Percentiles rank a stretch among this genome's conserved stretches.
phyloP scores from a whole-genome alignment of 1,139 yeast species.

The Debaryomycetaceae sp. region DNA sequence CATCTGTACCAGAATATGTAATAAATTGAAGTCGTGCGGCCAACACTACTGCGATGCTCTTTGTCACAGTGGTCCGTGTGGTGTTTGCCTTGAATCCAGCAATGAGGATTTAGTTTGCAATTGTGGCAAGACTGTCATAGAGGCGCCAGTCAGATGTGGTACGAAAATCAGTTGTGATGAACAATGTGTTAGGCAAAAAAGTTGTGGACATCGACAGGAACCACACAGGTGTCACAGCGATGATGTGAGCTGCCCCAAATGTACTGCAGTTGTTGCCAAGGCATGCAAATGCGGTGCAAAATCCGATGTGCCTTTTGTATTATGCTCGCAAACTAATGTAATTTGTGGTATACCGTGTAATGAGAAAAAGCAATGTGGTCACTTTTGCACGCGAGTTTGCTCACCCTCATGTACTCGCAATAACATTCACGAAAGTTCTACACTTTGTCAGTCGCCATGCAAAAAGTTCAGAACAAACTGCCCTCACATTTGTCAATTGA shows the following conservation, averaged over 20 bases:
- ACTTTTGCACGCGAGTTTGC: slow-evolving; percentile 62
- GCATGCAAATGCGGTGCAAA: slow-evolving; percentile 70
- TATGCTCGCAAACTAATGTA: slow-evolving; percentile 66
- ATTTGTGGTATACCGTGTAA: slow-evolving; percentile 73
- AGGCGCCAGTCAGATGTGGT: slow-evolving; percentile 92
- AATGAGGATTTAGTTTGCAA: slow-evolving; percentile 78
- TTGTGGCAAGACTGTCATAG: slow-evolving; percentile 77
- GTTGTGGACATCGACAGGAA: slow-evolving; percentile 76
- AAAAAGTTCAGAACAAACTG: slow-evolving; percentile 49
- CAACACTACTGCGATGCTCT: slow-evolving; percentile 67
- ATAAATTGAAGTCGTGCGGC: slow-evolving; percentile 66
- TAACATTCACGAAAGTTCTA: slow-evolving; percentile 28
- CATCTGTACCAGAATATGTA: slow-evolving; percentile 71
- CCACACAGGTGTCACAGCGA: slow-evolving; percentile 75
- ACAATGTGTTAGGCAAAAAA: slow-evolving; percentile 58
- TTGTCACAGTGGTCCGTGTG: slow-evolving; percentile 84
- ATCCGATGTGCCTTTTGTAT: slow-evolving; percentile 53
- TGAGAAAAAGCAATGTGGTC: slow-evolving; percentile 61
- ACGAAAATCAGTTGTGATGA: slow-evolving; percentile 65
- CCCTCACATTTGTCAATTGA: slow-evolving; percentile 59
- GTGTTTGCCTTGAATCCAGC: slow-evolving; percentile 79
- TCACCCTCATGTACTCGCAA: slow-evolving; percentile 36
- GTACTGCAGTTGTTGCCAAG: slow-evolving; percentile 64
- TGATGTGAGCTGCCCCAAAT: slow-evolving; percentile 64
- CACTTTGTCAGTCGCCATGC: slow-evolving; percentile 55